Conservation (phyloP, 2,329 filamentous ascomycete species). For the Paraphoma sp. region DNA sequence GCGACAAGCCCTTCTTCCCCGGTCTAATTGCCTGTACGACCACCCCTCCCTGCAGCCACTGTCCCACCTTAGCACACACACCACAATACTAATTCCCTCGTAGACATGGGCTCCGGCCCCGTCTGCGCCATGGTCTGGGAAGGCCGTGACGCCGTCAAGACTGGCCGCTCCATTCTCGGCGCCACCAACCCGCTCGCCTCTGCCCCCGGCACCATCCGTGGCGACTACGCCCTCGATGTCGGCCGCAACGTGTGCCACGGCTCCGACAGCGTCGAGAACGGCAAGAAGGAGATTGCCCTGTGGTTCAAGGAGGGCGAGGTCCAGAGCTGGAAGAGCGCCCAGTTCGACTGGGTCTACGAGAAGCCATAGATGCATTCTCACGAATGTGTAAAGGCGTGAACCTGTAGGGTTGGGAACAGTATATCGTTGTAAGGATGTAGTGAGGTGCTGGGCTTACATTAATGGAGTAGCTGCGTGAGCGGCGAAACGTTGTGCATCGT, state of each 20-base stretch:
- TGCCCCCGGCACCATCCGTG: slow-evolving; percentile 96
- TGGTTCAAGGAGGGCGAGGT: slow-evolving; percentile 95
- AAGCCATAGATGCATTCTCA: slow-evolving; percentile 57
- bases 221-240: slow-evolving; percentile 85
- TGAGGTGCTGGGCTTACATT: not conserved
- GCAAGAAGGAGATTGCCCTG: slow-evolving; percentile 98
- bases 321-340: slow-evolving; percentile 80
- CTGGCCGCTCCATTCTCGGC: slow-evolving; percentile 93
- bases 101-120: slow-evolving; percentile 96
- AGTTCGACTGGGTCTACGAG: slow-evolving; percentile 98
- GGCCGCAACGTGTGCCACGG: slow-evolving; percentile 99
- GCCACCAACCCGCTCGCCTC: slow-evolving; percentile 98
- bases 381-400: not conserved
- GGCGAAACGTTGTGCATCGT: not conserved
- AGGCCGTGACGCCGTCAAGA: slow-evolving; percentile 98
- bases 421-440: not conserved
- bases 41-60: slow-evolving; percentile 10
- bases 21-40: slow-evolving; percentile 87
- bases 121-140: slow-evolving; percentile 99
- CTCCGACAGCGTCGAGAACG: slow-evolving; percentile 97
- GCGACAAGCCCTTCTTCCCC: slow-evolving; percentile 94
- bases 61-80: not conserved
- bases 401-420: not conserved
- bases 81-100: slow-evolving; percentile 13
- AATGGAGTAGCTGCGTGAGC: not conserved